phyloP scores from a whole-genome alignment of 2,329 filamentous ascomycete species.

The Exophiala oligosperma region DNA sequence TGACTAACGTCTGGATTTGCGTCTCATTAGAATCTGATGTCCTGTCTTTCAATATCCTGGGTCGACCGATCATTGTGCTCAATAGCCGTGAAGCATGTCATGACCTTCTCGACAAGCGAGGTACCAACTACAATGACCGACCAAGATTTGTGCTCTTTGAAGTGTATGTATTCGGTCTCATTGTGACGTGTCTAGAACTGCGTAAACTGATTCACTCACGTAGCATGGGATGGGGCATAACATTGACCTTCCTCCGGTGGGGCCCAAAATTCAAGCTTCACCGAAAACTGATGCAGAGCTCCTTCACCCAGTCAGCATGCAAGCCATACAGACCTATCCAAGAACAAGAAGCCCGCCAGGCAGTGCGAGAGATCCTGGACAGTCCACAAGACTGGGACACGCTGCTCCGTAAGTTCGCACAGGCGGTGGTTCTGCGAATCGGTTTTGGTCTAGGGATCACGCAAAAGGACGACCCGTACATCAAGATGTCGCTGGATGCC shows the following conservation, averaged over 20 bases:
- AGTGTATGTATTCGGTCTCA: background rate
- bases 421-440: conserved; percentile 36
- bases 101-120: conserved; percentile 11
- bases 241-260: conserved; percentile 48
- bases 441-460: conserved; percentile 45
- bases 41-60: conserved; percentile 31
- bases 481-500: conserved; percentile 31
- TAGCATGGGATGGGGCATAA: conserved; percentile 48
- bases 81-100: conserved; percentile 31
- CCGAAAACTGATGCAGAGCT: conserved; percentile 46
- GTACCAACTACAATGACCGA: conserved; percentile 10
- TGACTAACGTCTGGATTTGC: background rate
- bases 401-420: conserved; percentile 9
- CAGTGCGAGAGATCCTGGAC: conserved; percentile 2
- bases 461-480: conserved; percentile 29
- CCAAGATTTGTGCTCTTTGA: conserved; percentile 13
- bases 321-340: conserved; percentile 29
- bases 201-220: too few species aligned
- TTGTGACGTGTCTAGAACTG: too few species aligned
- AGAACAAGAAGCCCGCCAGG: conserved; percentile 22
- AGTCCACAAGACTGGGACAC: conserved; percentile 6
- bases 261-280: conserved; percentile 47
- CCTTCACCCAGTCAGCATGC: conserved; percentile 44
- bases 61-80: conserved; percentile 39
- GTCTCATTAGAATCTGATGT: conserved; percentile 8